Conservation (phyloP, 2,329 filamentous ascomycete genomes). For the Trichoderma polysporum region DNA sequence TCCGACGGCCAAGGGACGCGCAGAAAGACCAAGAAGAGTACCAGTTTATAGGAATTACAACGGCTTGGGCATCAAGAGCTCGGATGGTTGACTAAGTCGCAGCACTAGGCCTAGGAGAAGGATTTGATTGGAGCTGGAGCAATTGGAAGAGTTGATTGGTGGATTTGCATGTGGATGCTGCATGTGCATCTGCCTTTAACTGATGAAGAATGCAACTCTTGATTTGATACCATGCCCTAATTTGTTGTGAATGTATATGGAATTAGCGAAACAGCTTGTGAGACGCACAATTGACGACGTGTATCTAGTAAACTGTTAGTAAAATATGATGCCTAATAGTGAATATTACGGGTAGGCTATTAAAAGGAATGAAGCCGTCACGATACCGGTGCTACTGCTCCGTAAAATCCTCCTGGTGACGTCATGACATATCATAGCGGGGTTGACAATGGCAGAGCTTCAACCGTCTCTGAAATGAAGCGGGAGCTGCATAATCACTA, state of each 20-base stretch:
- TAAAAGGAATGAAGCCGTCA: too few species aligned
- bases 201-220: background rate
- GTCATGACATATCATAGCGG: slow-evolving; percentile 7
- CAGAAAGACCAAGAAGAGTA: background rate
- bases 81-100: background rate
- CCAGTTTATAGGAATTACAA: background rate
- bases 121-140: background rate
- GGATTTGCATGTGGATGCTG: background rate
- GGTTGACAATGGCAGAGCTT: background rate
- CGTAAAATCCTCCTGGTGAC: slow-evolving; percentile 5
- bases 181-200: background rate
- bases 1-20: background rate
- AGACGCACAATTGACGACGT: background rate
- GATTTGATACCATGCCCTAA: background rate
- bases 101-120: background rate
- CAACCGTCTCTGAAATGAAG: background rate
- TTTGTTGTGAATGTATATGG: background rate
- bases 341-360: too few species aligned
- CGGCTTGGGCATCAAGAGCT: background rate
- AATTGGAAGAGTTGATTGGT: background rate
- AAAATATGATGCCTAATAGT: background rate
- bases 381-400: too few species aligned
- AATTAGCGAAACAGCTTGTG: background rate
- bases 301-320: background rate
- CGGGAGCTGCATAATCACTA: background rate